A percentile compares a stretch with the other conserved stretches of the same genome.
Evolutionary conservation across 768 basidiomycete species (phyloP).

Genomic region (Cystofilobasidium bisporidii): DNA sequence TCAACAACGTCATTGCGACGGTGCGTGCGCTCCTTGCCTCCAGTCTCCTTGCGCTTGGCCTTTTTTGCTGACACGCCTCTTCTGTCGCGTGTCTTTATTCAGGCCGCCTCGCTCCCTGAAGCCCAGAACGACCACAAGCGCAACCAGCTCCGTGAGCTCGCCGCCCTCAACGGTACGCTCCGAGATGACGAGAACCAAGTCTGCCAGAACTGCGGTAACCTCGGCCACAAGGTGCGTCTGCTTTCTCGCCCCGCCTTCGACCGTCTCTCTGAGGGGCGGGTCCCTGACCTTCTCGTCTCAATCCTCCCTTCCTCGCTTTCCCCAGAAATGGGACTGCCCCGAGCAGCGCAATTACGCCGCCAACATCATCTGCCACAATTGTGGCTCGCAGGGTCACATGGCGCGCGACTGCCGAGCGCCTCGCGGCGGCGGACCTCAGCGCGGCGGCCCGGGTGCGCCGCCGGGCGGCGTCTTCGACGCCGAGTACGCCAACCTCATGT

Average conservation of each 20-base stretch:
- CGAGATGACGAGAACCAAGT: conserved; percentile 99
- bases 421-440: conserved; percentile 24
- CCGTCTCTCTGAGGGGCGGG: no score
- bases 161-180: conserved; percentile 93
- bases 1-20: conserved; percentile 96
- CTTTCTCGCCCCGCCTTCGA: no score
- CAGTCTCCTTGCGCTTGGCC: no score
- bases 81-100: conserved; percentile 3
- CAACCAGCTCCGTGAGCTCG: conserved; percentile 94
- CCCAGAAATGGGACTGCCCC: conserved; percentile 98
- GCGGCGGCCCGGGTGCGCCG: conserved; percentile 42
- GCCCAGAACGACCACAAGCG: conserved; percentile 99
- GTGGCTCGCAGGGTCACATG: conserved; percentile 47
- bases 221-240: conserved; percentile 29
- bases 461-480: conserved; percentile 75
- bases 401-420: conserved; percentile 28
- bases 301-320: conserved; percentile 34
- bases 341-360: conserved; percentile 97
- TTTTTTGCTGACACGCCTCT: no score
- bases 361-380: conserved; percentile 97
- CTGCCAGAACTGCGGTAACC: conserved; percentile 57
- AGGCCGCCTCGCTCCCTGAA: conserved; percentile 98
- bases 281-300: neutral
- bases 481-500: conserved; percentile 95
- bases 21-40: conserved; percentile 48